Conservation (phyloP, 164 flowering plant species). For the Kalanchoe fedtschenkoi region DNA sequence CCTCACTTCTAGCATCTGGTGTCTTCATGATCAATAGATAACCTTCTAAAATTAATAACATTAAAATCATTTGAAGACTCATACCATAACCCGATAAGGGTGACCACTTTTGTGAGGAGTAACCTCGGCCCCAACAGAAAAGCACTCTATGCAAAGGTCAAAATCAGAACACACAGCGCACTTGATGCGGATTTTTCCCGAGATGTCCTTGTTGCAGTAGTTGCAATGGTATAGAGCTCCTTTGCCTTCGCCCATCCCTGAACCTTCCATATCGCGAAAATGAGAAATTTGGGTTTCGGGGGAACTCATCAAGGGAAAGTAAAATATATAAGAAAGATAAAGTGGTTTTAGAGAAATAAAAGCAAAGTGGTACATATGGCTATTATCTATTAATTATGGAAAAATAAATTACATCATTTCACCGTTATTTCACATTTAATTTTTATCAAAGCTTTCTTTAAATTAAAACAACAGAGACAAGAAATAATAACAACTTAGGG, state of each 20-base stretch:
- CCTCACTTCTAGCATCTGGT: not conserved
- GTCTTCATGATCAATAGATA: not conserved
- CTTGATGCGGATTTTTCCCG: slow-evolving; percentile 51
- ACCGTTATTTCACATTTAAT: too few relatives aligned
- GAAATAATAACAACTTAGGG: not conserved
- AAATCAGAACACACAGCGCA: slow-evolving; percentile 50
- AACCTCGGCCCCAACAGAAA: slow-evolving; percentile 81
- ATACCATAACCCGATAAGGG: slow-evolving; percentile 87
- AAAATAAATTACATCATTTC: too few relatives aligned
- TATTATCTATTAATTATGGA: not conserved
- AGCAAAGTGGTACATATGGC: not conserved
- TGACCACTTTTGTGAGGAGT: slow-evolving; percentile 80
- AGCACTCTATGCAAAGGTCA: slow-evolving; percentile 87
- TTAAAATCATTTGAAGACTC: not conserved
- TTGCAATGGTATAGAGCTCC: slow-evolving; percentile 50
- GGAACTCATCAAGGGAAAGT: not conserved
- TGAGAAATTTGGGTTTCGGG: not conserved
- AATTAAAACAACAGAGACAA: not conserved
- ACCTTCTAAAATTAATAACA: not conserved
- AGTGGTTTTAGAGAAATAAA: not conserved
- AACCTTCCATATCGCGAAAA: slow-evolving; percentile 15
- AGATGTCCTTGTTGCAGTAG: slow-evolving; percentile 53
- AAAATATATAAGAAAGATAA: not conserved
- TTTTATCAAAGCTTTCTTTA: too few relatives aligned
- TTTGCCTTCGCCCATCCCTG: slow-evolving; percentile 28